Conservation (phyloP, 768 basidiomycete species). For the Psilocybe subaeruginosa region DNA sequence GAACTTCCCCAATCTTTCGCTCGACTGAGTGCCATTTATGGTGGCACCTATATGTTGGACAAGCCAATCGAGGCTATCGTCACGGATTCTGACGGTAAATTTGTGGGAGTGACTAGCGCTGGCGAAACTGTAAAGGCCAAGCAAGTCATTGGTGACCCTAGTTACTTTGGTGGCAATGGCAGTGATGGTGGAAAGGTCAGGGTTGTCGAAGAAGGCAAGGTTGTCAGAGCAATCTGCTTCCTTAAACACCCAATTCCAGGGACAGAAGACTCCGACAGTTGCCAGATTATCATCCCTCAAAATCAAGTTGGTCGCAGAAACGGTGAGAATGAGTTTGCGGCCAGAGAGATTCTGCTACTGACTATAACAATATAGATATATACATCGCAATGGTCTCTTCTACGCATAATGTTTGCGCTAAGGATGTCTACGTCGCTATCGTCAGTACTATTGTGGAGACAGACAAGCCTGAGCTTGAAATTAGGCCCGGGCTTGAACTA, state of each 20-base stretch:
- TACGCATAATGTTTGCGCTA: conserved; percentile 96
- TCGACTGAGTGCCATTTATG: conserved; percentile 96
- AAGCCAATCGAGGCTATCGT: conserved; percentile 92
- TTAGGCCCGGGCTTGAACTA: conserved; percentile 88
- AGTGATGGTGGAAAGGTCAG: conserved; percentile 76
- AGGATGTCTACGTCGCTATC: conserved; percentile 94
- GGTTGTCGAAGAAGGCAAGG: conserved; percentile 92
- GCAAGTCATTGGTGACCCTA: conserved; percentile 97
- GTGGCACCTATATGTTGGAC: conserved; percentile 99
- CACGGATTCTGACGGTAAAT: conserved; percentile 83
- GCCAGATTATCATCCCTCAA: conserved; percentile 98
- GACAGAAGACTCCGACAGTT: conserved; percentile 93
- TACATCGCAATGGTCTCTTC: conserved; percentile 98
- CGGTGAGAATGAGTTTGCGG: conserved; percentile 54
- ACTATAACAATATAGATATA: conserved; percentile 67
- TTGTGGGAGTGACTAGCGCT: conserved; percentile 89
- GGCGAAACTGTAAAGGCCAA: conserved; percentile 95
- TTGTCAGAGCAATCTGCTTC: conserved; percentile 96
- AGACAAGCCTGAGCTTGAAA: conserved; percentile 87
- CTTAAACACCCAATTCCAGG: conserved; percentile 98
- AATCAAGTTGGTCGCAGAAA: conserved; percentile 94
- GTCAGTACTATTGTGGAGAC: conserved; percentile 99
- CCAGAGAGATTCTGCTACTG: neutral
- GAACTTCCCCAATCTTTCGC: conserved; percentile 99
- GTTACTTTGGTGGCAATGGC: conserved; percentile 84